Evolutionary conservation across 2,329 filamentous ascomycete species (phyloP).

Genomic region (Colletotrichum neosansevieriae): DNA sequence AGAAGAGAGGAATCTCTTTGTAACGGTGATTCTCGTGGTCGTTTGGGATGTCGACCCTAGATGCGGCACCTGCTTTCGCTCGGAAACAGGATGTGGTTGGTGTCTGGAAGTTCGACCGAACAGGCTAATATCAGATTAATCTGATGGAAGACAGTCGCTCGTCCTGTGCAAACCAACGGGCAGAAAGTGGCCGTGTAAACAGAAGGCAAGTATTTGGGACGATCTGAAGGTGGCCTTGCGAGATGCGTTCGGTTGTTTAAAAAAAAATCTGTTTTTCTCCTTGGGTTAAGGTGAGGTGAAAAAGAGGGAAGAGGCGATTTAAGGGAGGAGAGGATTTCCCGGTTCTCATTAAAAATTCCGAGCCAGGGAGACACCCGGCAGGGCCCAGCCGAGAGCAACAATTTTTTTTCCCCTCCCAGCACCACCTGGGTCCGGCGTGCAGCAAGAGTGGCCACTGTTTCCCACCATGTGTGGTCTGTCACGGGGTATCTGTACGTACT

Average conservation of each 20-base stretch:
- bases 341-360: constrained; percentile 31
- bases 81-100: constrained; percentile 19
- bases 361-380: constrained; percentile 29
- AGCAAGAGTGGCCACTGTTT: no score
- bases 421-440: background rate
- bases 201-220: constrained; percentile 11
- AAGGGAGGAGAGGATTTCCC: constrained; percentile 33
- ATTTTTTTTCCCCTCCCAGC: constrained; percentile 11
- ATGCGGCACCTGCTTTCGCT: constrained; percentile 16
- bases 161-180: constrained; percentile 11
- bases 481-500: background rate
- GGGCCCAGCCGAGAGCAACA: constrained; percentile 16
- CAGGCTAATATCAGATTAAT: constrained; percentile 21
- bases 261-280: no score
- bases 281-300: background rate
- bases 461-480: constrained; percentile 3
- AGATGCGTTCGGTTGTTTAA: background rate
- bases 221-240: constrained; percentile 12
- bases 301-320: constrained; percentile 1
- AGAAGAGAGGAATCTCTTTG: background rate
- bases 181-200: constrained; percentile 9
- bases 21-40: background rate
- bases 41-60: constrained; percentile 13
- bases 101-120: background rate
- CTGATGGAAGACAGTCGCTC: constrained; percentile 8